Percentiles rank a stretch among this genome's conserved stretches.
These are phyloP conservation scores for Saccharomyces hybrid DNA, from an alignment of 1,139 yeast species.

Conservation along the genomic window DNA sequence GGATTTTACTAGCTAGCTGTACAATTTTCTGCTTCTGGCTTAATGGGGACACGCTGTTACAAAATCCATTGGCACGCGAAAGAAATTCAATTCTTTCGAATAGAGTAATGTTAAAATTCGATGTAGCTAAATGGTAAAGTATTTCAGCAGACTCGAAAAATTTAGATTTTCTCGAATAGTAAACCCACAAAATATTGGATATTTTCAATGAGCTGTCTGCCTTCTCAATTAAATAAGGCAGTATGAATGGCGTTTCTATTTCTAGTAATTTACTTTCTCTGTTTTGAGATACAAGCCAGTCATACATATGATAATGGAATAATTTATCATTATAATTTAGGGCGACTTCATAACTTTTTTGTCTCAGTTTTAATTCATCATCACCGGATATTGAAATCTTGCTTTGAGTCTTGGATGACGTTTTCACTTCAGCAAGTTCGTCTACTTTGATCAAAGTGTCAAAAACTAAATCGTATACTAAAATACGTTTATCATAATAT, in stretches of 20 bases:
- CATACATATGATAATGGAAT: slow-evolving; percentile 87
- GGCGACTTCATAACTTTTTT: slow-evolving; percentile 67
- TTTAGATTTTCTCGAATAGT: slow-evolving; percentile 75
- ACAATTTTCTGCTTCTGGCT: slow-evolving; percentile 69
- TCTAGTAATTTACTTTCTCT: slow-evolving; percentile 70
- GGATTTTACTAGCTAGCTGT: slow-evolving; percentile 59
- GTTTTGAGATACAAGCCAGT: slow-evolving; percentile 82
- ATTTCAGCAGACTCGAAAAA: slow-evolving; percentile 80
- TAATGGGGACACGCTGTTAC: slow-evolving; percentile 79
- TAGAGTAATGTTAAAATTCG: slow-evolving; percentile 63
- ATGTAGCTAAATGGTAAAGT: slow-evolving; percentile 62
- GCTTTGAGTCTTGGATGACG: slow-evolving; percentile 8
- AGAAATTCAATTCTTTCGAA: slow-evolving; percentile 77
- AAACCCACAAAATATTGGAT: slow-evolving; percentile 82
- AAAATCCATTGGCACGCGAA: slow-evolving; percentile 89
- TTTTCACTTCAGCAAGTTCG: slow-evolving; percentile 43
- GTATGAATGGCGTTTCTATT: slow-evolving; percentile 71
- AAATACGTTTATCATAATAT: slow-evolving; percentile 43
- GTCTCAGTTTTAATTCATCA: slow-evolving; percentile 55
- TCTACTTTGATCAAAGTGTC: slow-evolving; percentile 67
- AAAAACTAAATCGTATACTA: slow-evolving; percentile 68
- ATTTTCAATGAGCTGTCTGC: slow-evolving; percentile 60
- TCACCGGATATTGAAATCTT: slow-evolving; percentile 19
- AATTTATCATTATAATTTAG: slow-evolving; percentile 67
- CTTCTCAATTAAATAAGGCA: slow-evolving; percentile 70